Evolutionary conservation across 2,329 filamentous ascomycete species (phyloP), one percentile per base, ranked within the genome.

Genomic region (Stenocarpella maydis): DNA sequence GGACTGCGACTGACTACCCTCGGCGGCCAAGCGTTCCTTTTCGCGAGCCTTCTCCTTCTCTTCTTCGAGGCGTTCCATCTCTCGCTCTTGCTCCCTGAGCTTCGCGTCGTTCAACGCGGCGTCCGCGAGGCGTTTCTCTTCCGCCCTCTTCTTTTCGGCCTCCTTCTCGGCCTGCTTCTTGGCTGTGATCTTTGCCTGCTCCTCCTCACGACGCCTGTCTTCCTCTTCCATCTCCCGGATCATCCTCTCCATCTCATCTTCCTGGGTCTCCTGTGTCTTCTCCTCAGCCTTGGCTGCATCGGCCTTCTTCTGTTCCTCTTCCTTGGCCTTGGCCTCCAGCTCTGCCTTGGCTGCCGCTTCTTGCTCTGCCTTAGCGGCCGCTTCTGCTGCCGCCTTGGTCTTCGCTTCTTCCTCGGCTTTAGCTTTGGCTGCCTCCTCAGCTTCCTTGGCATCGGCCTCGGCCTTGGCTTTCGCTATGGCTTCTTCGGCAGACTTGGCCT

Each of bases 21-120:
- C 84, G 52, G 80, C 83, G 69, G 85, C 84, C 28, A 84, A 81
- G 72, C 89, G 87, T 10, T 78, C 81, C 60, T 82, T 80, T 65
- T 80, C 79, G 60, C 86, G 86, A 76, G 86, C 86, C 67, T 83
- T 85, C 77, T 90, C 90, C 74, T 86, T 87, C 78, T 90, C 91
- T 79, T 93, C 91, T 77, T 94, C 92, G 1, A 92, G 81, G 71
- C 88, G 89, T 75, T 91, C 90, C 85, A 90, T 91, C 80, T 92
- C 91, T 24, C 86, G 86, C 78, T 93, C 92, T 71, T 90, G 87
- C 79, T 94, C 92, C 24, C 87, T 88, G 70, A 94, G 87, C 80
- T 90, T 91, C 69, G 85, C 85, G 77, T 90, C 87, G 65, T 83
- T 85, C n/a, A 88, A 86, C 4, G 85, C 88, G 45, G 86, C 84